Evolutionary conservation across 129 eudicot genomes (phyloP).

Genomic region (Silybum marianum): DNA sequence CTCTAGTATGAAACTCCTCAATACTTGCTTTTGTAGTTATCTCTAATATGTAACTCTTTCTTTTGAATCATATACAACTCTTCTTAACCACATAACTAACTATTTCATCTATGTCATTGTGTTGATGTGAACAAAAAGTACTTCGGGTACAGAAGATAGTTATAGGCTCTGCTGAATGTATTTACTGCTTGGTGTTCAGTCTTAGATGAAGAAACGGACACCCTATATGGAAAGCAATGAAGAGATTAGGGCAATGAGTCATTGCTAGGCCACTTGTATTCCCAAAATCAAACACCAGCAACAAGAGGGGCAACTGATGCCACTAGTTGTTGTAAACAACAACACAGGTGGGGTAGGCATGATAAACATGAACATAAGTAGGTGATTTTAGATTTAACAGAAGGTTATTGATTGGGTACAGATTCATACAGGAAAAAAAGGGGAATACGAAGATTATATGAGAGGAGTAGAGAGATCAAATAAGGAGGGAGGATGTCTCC

Average conservation of each 20-base stretch:
- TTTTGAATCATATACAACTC: background rate
- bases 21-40: background rate
- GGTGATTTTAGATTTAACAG: background rate
- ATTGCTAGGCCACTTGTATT: no score
- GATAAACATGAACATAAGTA: no score
- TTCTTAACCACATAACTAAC: background rate
- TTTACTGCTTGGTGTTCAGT: background rate
- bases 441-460: no score
- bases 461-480: no score
- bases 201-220: background rate
- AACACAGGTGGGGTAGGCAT: no score
- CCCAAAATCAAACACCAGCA: no score
- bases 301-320: no score
- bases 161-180: background rate
- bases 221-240: background rate
- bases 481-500: no score
- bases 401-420: background rate
- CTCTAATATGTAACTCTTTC: background rate
- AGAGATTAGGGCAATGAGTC: conserved; percentile 2
- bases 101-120: background rate
- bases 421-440: no score
- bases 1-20: background rate
- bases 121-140: background rate
- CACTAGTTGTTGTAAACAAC: no score
- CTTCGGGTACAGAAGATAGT: background rate